Evolutionary conservation across 2,329 filamentous ascomycete genomes (phyloP), one percentile per base, ranked within the genome.

Genomic region (Epicoccum sorghinum): DNA sequence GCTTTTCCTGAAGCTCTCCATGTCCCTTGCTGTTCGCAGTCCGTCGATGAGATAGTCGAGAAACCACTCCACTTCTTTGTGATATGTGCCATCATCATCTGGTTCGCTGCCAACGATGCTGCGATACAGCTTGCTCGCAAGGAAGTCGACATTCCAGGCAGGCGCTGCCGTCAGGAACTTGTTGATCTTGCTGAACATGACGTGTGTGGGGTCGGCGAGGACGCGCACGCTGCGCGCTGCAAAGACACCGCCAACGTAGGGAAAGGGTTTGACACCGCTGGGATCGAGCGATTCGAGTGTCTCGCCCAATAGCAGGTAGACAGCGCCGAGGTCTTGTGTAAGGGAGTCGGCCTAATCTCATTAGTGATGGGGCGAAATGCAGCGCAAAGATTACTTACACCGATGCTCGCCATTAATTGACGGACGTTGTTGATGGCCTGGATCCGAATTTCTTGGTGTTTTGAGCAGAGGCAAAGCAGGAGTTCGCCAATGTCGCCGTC

Each of bases 181-280:
- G 77, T 96, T 96, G 75, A 95, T 79, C 71, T 96, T 96, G 53
- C 86, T 85, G 71, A 96, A 98, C 33, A 97, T 83, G 56, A 85
- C 85, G 69, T 96, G 91, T 13, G 91, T 81, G 0, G 93, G 93
- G 57, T 91, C 87, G 22, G 82, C 83, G 40, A 96, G 77, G 13
- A 96, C 85, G 1, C 83, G 78, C 7, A 96, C 80, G 1, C 87
- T 86, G 60, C 86, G 85, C 41, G 83, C 82, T 7, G 91, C 88
- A 65, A 96, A 95, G 9, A 89, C 84, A n/a, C 87, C 83, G 5
- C 91, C 86, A 10, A 91, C 81, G 56, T 88, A 91, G 0, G 92
- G 88, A 3, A 96, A 78, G 1, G 88, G 58, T 22, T 62, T 58
- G 2, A 47, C 47, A 12, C 63, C 60, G 13, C 60, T 52, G 4